phyloP scores from a whole-genome alignment of 2,329 filamentous ascomycete species.

The Alternaria alternata region DNA sequence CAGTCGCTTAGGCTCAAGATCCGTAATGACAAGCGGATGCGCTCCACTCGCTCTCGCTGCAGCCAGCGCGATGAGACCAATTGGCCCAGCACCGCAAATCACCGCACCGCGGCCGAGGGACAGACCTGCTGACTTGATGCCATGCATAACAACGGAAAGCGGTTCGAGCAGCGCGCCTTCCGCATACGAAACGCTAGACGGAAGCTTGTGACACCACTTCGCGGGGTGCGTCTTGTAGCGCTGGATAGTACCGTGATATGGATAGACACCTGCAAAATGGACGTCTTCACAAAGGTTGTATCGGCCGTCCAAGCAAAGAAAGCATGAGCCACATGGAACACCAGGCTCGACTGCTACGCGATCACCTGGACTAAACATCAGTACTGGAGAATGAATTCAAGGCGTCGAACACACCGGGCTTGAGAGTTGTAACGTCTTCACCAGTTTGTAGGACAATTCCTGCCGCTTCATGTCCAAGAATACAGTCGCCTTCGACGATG shows the following conservation, averaged over 20 bases:
- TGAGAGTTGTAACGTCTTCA: slow-evolving; percentile 61
- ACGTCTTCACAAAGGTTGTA: slow-evolving; percentile 72
- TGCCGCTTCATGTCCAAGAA: slow-evolving; percentile 71
- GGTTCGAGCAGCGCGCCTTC: slow-evolving; percentile 72
- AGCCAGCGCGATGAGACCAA: slow-evolving; percentile 69
- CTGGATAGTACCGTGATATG: slow-evolving; percentile 67
- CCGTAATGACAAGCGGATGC: slow-evolving; percentile 70
- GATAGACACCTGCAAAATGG: slow-evolving; percentile 68
- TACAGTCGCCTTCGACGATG: slow-evolving; percentile 69
- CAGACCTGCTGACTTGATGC: slow-evolving; percentile 63
- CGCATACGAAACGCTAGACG: slow-evolving; percentile 63
- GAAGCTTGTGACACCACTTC: slow-evolving; percentile 61
- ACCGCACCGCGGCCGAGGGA: slow-evolving; percentile 64
- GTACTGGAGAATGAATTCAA: not conserved
- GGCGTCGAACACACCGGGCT: slow-evolving; percentile 49
- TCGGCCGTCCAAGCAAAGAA: slow-evolving; percentile 65
- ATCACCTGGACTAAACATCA: slow-evolving; percentile 56
- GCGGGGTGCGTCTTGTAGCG: slow-evolving; percentile 69
- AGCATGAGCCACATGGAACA: slow-evolving; percentile 69
- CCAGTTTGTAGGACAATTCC: slow-evolving; percentile 67
- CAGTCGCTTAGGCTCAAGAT: slow-evolving; percentile 65
- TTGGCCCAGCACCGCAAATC: slow-evolving; percentile 68
- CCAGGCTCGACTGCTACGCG: slow-evolving; percentile 73
- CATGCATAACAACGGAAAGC: slow-evolving; percentile 69
- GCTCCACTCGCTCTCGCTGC: slow-evolving; percentile 69